phyloP scores from a whole-genome alignment of 2,329 filamentous ascomycete species.

The Penicillium sp. region DNA sequence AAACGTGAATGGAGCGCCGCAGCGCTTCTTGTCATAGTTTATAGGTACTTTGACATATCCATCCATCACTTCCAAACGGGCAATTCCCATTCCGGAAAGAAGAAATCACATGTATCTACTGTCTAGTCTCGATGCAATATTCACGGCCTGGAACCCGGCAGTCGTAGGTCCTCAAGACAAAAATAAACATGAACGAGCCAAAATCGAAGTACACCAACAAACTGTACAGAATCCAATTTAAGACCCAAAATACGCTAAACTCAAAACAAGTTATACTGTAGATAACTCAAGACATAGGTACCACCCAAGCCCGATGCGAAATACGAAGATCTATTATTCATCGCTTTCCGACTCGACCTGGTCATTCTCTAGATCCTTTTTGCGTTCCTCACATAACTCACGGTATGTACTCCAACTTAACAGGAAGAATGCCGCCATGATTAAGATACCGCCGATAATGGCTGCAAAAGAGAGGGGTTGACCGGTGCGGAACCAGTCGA shows the following conservation, averaged over 20 bases:
- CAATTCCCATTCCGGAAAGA: not conserved
- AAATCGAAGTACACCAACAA: not conserved
- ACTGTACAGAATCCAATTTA: conserved; percentile 3
- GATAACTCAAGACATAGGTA: no score
- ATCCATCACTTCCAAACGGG: not conserved
- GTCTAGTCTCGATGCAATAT: not conserved
- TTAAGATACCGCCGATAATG: conserved; percentile 81
- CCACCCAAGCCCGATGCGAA: not conserved
- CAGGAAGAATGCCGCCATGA: conserved; percentile 85
- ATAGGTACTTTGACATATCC: not conserved
- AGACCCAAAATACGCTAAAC: not conserved
- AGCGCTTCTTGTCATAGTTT: not conserved
- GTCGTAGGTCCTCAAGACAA: no score
- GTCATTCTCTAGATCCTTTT: conserved; percentile 58
- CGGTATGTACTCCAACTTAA: conserved; percentile 90
- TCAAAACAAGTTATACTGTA: not conserved
- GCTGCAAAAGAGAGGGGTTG: conserved; percentile 75
- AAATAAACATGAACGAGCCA: not conserved
- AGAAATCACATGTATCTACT: not conserved
- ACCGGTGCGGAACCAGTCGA: conserved; percentile 86
- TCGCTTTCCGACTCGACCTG: conserved; percentile 52
- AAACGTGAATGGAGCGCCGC: not conserved
- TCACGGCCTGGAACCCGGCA: not conserved
- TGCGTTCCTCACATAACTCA: conserved; percentile 86
- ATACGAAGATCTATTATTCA: conserved; percentile 41